A percentile compares a stretch with the other conserved stretches of the same genome.
Conservation (phyloP, 78 protist genomes). For the Acrasis kona region DNA sequence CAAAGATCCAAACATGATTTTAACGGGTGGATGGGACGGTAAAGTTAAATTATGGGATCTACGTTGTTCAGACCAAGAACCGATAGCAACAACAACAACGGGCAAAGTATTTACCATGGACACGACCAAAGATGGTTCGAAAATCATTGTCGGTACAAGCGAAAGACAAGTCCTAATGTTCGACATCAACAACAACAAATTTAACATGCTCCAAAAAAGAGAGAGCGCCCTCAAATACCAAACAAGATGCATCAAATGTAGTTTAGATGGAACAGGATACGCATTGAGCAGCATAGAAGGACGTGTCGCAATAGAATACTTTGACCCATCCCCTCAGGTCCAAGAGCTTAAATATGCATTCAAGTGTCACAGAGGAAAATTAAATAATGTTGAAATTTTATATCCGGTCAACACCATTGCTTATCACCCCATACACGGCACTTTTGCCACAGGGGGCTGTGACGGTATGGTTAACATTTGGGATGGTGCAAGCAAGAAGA, state of each 20-base stretch:
- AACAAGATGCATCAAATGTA: slow-evolving; percentile 51
- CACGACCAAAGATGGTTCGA: neutral
- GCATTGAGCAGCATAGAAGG: slow-evolving; percentile 81
- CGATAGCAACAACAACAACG: neutral
- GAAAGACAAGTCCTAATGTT: slow-evolving; percentile 41
- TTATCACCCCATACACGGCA: slow-evolving; percentile 78
- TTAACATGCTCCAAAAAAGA: slow-evolving; percentile 49
- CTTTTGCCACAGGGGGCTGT: slow-evolving; percentile 95
- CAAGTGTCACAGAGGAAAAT: slow-evolving; percentile 77
- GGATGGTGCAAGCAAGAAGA: slow-evolving; percentile 72
- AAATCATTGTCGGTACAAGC: slow-evolving; percentile 55
- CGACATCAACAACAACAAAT: slow-evolving; percentile 46
- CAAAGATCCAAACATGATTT: neutral
- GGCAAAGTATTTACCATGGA: slow-evolving; percentile 32
- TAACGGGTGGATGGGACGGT: neutral
- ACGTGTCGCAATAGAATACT: slow-evolving; percentile 79
- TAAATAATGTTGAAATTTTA: slow-evolving; percentile 33
- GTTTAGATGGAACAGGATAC: slow-evolving; percentile 53
- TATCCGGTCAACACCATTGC: slow-evolving; percentile 89
- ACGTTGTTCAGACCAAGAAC: neutral
- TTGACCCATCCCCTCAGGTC: slow-evolving; percentile 32
- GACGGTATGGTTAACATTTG: slow-evolving; percentile 81
- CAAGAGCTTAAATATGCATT: slow-evolving; percentile 74
- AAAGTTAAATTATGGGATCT: neutral
- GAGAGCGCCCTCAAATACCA: slow-evolving; percentile 74